Evolutionary conservation across 2,329 filamentous ascomycete species (phyloP), one percentile per base, ranked within the genome.

Genomic region (Colletotrichum endophyticum): DNA sequence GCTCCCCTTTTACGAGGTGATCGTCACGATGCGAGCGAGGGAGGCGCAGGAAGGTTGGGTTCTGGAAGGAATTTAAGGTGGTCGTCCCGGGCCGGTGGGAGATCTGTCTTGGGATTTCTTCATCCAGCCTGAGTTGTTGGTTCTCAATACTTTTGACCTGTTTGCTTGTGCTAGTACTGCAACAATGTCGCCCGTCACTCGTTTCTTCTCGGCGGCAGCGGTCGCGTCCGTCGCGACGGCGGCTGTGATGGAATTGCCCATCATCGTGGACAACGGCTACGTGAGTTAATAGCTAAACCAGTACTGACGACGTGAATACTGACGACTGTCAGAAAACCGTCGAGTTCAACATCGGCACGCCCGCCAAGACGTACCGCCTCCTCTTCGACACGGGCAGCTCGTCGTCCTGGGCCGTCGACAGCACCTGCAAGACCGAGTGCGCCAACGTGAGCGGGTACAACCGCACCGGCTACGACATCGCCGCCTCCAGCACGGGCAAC

Each of bases 341-440:
- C 39, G 39, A 77, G 28, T 25, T 77, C 36, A 62, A 66, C 4
- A 75, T 82, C 13, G 84, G 84, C 53, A 83, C 81, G 5, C 84
- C 84, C 0, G 49, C 78, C 12, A 78, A 81, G 63, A 77, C 71
- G 1, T 80, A 82, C 72, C 76, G 78, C 2, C 79, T 86, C 7
- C 73, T 80, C 13, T 85, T 84, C 72, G 84, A 85, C 75, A 85
- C 83, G 0, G 84, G 84, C 27, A 85, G 83, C 69, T 71, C 84
- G 3, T 82, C 84, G 0, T 70, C 84, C 1, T 86, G 84, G 84
- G 79, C 84, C 7, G 72, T 83, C 44, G 82, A 83, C 34, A 64
- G 27, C 15, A 34, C 84, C 81, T 76, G 79, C 80, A 7, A 72
- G 78, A 4, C 66, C 22, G 44, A 57, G 19, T 85, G 84, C 62